Evolutionary conservation across 805 yeast species (phyloP).

Genomic region (Saccharomycopsis capsularis): DNA sequence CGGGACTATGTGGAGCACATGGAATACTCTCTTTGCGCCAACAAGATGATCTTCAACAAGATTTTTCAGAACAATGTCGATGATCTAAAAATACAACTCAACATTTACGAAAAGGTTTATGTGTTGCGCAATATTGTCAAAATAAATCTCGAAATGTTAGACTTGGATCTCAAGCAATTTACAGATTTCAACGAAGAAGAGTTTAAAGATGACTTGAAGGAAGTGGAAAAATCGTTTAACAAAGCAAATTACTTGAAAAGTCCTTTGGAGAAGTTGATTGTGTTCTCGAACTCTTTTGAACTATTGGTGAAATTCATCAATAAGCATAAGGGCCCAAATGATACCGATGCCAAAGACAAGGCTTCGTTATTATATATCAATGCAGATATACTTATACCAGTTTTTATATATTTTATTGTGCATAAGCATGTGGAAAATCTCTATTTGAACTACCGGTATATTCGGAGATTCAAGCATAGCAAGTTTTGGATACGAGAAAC

Average conservation of each 20-base stretch:
- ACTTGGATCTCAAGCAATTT: constrained; percentile 10
- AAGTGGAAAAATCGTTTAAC: constrained; percentile 13
- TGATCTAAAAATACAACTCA: constrained; percentile 15
- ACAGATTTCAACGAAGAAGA: constrained; percentile 2
- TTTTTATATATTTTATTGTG: constrained; percentile 13
- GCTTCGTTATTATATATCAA: constrained; percentile 1
- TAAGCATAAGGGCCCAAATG: not conserved
- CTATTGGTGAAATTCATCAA: not conserved
- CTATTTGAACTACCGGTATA: constrained; percentile 16
- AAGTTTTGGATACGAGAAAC: constrained; percentile 15
- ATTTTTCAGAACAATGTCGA: constrained; percentile 17
- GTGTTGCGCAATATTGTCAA: constrained; percentile 12
- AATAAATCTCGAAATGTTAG: constrained; percentile 10
- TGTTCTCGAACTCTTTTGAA: constrained; percentile 7
- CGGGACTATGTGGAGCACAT: constrained; percentile 14
- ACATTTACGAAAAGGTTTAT: constrained; percentile 12
- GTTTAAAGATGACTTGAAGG: constrained; percentile 9
- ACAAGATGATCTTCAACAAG: constrained; percentile 14
- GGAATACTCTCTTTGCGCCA: constrained; percentile 14
- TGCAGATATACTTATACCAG: constrained; percentile 19
- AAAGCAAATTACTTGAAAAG: constrained; percentile 5
- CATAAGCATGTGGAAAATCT: constrained; percentile 15
- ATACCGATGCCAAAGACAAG: not conserved
- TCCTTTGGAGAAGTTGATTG: constrained; percentile 18
- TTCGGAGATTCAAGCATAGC: constrained; percentile 16